Percentiles rank a stretch among this genome's conserved stretches.
These are phyloP conservation scores for Phaffia rhodozyma DNA, from an alignment of 1,284 basidiomycete species.

Conservation along the genomic window DNA sequence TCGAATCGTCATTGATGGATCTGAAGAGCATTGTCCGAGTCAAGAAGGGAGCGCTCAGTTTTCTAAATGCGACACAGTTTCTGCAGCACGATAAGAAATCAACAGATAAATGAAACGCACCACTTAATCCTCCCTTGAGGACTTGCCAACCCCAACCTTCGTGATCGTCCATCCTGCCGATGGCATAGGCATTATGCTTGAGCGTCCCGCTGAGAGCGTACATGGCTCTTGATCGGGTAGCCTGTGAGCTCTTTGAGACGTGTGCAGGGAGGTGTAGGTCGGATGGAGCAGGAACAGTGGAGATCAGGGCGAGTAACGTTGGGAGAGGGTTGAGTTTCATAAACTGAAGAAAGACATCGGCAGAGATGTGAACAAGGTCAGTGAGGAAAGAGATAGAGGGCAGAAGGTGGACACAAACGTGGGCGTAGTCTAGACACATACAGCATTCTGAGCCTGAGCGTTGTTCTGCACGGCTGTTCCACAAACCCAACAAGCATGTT, in stretches of 20 bases:
- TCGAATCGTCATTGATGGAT: slow-evolving; percentile 64
- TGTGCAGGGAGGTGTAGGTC: slow-evolving; percentile 17
- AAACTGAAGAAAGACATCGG: slow-evolving; percentile 44
- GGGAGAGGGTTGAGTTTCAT: slow-evolving; percentile 57
- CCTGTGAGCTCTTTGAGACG: slow-evolving; percentile 24
- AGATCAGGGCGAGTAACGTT: slow-evolving; percentile 51
- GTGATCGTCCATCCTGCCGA: slow-evolving; percentile 43
- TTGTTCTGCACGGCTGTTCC: slow-evolving; percentile 96
- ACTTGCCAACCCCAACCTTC: slow-evolving; percentile 54
- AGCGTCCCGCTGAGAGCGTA: slow-evolving; percentile 76
- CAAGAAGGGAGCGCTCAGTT: slow-evolving; percentile 23
- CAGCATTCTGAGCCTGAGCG: slow-evolving; percentile 71
- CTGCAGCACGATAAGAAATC: too few relatives aligned
- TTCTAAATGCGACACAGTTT: too few relatives aligned
- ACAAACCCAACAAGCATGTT: slow-evolving; percentile 75
- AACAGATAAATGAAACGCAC: slow-evolving; percentile 32
- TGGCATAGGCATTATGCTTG: slow-evolving; percentile 66
- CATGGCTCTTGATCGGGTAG: slow-evolving; percentile 66
- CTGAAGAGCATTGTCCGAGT: slow-evolving; percentile 36
- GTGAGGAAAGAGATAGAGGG: slow-evolving; percentile 9
- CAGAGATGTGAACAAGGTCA: not conserved
- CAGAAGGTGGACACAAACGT: not conserved
- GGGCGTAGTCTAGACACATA: slow-evolving; percentile 38
- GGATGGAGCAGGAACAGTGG: slow-evolving; percentile 38
- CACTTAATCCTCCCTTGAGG: slow-evolving; percentile 51